Conservation (phyloP, 2,329 filamentous ascomycete genomes). For the Neonectria coccinea region DNA sequence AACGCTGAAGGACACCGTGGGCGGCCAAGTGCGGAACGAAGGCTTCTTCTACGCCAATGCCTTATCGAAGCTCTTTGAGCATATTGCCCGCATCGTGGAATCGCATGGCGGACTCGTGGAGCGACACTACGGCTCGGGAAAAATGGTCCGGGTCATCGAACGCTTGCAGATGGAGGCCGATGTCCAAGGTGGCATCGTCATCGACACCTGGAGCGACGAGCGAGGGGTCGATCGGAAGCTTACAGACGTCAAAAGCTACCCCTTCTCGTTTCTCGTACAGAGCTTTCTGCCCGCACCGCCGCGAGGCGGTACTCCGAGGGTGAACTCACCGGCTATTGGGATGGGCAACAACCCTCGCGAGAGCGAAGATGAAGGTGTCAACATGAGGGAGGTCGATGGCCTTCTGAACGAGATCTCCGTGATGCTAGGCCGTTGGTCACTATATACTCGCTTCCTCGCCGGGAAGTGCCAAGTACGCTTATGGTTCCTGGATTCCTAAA, state of each 20-base stretch:
- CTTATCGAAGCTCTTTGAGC: constrained; percentile 92
- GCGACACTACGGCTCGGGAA: constrained; percentile 90
- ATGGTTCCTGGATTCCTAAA: not conserved
- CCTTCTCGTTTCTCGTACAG: constrained; percentile 96
- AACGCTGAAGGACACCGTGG: constrained; percentile 78
- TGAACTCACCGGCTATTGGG: constrained; percentile 79
- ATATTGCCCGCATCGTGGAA: constrained; percentile 97
- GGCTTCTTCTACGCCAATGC: constrained; percentile 92
- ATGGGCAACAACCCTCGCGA: constrained; percentile 64
- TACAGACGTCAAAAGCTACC: constrained; percentile 97
- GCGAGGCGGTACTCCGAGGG: constrained; percentile 71
- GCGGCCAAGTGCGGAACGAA: constrained; percentile 66
- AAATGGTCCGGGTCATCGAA: constrained; percentile 96
- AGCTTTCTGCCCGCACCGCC: constrained; percentile 85
- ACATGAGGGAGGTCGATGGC: constrained; percentile 95
- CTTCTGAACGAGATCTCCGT: constrained; percentile 88
- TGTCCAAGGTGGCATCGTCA: constrained; percentile 92
- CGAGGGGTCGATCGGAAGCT: constrained; percentile 84
- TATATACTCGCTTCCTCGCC: constrained; percentile 90
- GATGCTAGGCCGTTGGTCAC: constrained; percentile 93
- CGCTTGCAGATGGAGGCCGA: constrained; percentile 94
- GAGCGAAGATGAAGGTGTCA: constrained; percentile 91
- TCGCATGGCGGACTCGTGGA: constrained; percentile 91
- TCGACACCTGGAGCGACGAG: constrained; percentile 97
- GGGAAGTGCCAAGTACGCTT: constrained; percentile 82